phyloP scores from a whole-genome alignment of 2,329 filamentous ascomycete species.

The Torrubiella hemipterigena region DNA sequence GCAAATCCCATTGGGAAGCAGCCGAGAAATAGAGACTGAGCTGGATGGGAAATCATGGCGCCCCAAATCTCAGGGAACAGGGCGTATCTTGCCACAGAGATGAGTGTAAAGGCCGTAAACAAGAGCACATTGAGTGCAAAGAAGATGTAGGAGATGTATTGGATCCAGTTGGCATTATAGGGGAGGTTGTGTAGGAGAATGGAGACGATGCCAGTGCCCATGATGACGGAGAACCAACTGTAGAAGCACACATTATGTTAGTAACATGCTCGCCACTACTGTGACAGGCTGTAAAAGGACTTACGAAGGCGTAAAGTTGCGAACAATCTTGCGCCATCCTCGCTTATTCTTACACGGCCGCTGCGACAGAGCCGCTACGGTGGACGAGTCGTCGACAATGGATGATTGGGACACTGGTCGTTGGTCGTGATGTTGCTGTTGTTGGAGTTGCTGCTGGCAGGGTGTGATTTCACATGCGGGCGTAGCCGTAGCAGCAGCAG shows the following conservation, averaged over 20 bases:
- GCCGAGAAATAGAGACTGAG: constrained; percentile 56
- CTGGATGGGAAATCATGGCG: constrained; percentile 54
- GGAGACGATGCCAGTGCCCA: constrained; percentile 59
- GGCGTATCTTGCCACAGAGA: constrained; percentile 48
- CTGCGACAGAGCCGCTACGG: too few species aligned
- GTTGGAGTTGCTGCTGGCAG: too few species aligned
- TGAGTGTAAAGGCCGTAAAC: constrained; percentile 39
- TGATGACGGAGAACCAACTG: constrained; percentile 47
- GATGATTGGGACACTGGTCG: too few species aligned
- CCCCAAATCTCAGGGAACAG: constrained; percentile 55
- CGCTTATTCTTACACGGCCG: constrained; percentile 19
- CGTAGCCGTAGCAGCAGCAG: too few species aligned
- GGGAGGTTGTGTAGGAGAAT: constrained; percentile 51
- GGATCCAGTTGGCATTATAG: constrained; percentile 44
- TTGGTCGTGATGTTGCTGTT: constrained; percentile 8
- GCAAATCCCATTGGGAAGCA: constrained; percentile 59
- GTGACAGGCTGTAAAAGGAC: constrained; percentile 11
- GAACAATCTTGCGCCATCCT: constrained; percentile 32
- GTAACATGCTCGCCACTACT: not conserved
- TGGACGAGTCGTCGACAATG: too few species aligned
- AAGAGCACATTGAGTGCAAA: constrained; percentile 48
- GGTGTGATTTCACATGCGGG: too few species aligned
- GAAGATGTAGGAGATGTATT: constrained; percentile 46
- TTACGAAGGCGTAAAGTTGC: constrained; percentile 43
- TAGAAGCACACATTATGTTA: not conserved